Conservation (phyloP, 179 eudicot species). For the Beta corolliflora region DNA sequence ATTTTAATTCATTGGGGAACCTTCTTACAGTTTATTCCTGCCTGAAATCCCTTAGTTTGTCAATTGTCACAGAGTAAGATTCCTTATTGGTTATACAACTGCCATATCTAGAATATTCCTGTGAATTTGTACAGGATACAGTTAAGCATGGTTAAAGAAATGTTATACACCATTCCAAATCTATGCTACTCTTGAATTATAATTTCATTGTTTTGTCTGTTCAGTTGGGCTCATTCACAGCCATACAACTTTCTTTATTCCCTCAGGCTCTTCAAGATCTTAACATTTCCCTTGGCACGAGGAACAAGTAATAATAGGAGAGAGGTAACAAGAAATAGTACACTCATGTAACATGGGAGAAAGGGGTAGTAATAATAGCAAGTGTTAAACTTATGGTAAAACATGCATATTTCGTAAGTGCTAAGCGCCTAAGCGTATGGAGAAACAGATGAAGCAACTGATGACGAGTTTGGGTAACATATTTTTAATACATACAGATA, state of each 20-base stretch:
- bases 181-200: not conserved
- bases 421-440: too few species aligned
- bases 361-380: too few species aligned
- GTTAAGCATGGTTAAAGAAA: not conserved
- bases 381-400: too few species aligned
- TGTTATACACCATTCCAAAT: not conserved
- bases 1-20: conserved; percentile 2
- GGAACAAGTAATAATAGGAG: too few species aligned
- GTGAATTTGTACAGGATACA: not conserved
- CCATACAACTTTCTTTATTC: too few species aligned
- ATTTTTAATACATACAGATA: not conserved
- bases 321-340: too few species aligned
- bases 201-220: not conserved
- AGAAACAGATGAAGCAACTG: too few species aligned
- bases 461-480: not conserved
- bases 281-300: too few species aligned
- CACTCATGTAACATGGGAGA: too few species aligned
- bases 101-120: conserved; percentile 7
- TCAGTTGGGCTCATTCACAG: too few species aligned
- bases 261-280: too few species aligned
- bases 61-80: not conserved
- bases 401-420: too few species aligned
- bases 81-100: conserved; percentile 18
- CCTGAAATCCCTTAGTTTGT: not conserved
- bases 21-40: conserved; percentile 21